Evolutionary conservation across 768 basidiomycete genomes (phyloP), one percentile per base, ranked within the genome.

Genomic region (Mycena venus): DNA sequence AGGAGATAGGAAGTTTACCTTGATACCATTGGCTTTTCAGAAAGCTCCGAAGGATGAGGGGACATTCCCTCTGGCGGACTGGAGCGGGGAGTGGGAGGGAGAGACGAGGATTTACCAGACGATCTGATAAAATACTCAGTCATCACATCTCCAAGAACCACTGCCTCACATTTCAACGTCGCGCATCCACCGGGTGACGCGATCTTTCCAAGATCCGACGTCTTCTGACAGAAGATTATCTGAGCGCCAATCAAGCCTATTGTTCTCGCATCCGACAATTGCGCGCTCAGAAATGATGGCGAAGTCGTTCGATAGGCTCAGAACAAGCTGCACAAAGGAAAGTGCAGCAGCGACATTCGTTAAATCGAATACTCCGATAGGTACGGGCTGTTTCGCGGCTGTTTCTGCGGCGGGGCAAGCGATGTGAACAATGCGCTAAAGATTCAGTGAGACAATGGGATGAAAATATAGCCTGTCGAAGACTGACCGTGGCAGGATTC

Each of bases 181-280:
- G 53, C 9, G 53, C 19, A 69, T 19, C 73, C 73, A 74, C 25
- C 38, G 55, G 19, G n/a, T 17, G 2, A 74, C 62, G 31, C 73
- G 72, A 3, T 69, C 55, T 36, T 4, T 15, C 8, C 4, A 25
- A 23, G n/a, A 25, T 6, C 34, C 63, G 21, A 58, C n/a, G 29
- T 53, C 55, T 15, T 38, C 25, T n/a, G 60, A 53, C 3, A 25
- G 17, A 23, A 49, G 19, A 31, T 49, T 56, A 63, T 73, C 72
- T 6, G 67, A 42, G 29, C 66, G 72, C 72, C 72, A 73, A 68
- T 62, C 49, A 15, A 73, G 38, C 23, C 53, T 51, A 38, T 68
- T 63, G 60, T 68, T 68, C 29, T 55, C 53, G 61, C 38, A 73
- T 63, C 38, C 36, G 44, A 38, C 40, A 2, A 1, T 36, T 34